phyloP scores from a whole-genome alignment of 139 green algal genomes.

The Chlorella ohadii region DNA sequence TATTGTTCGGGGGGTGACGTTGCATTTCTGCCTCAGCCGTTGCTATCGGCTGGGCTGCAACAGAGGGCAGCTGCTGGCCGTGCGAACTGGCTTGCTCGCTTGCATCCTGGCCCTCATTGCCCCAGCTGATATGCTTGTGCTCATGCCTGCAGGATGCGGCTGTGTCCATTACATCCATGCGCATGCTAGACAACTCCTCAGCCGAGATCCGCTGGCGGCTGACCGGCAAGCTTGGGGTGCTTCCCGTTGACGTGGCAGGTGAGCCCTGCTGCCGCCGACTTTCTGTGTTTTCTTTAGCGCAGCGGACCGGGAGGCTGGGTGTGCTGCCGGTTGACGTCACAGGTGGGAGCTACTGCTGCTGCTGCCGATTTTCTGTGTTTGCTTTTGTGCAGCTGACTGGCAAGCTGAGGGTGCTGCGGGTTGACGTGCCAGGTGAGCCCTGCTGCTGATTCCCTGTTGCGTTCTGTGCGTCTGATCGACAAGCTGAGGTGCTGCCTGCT shows the following conservation, averaged over 20 bases:
- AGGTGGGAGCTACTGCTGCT: background rate
- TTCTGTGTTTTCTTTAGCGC: too few relatives aligned
- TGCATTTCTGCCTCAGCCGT: too few relatives aligned
- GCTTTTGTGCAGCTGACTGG: too few relatives aligned
- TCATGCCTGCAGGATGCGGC: slow-evolving; percentile 4
- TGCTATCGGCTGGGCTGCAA: too few relatives aligned
- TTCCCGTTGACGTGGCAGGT: slow-evolving; percentile 44
- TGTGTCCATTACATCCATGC: slow-evolving; percentile 44
- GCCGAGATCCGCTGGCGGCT: slow-evolving; percentile 61
- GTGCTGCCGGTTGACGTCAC: slow-evolving; percentile 30
- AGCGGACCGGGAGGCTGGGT: too few relatives aligned
- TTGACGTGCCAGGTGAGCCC: background rate
- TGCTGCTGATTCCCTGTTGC: background rate
- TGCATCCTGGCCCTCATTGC: too few relatives aligned
- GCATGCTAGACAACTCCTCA: slow-evolving; percentile 66
- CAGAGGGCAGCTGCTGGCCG: too few relatives aligned
- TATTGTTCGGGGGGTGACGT: too few relatives aligned
- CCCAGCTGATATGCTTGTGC: too few relatives aligned
- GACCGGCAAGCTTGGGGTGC: slow-evolving; percentile 40
- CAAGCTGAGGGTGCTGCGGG: too few relatives aligned
- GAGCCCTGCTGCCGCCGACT: background rate
- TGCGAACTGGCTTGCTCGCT: too few relatives aligned
- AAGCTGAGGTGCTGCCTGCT: too few relatives aligned
- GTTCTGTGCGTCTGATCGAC: background rate
- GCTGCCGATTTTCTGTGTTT: background rate